These are phyloP conservation scores for Arachnomyces sp. DNA, from an alignment of 2,329 filamentous ascomycete species.

Conservation along the genomic window DNA sequence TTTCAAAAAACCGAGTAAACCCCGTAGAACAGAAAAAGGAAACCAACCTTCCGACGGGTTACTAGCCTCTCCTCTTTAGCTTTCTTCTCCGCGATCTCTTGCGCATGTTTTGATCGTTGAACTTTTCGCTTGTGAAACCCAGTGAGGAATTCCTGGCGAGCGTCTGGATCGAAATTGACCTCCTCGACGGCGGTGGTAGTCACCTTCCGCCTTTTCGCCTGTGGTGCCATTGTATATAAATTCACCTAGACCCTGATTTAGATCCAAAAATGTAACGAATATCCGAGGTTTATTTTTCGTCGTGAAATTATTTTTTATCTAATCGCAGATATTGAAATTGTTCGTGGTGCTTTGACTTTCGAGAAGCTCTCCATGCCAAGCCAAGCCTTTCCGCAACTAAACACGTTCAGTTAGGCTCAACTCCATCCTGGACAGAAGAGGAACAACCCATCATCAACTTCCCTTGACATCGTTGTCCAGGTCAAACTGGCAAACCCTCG, in stretches of 20 bases:
- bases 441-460: no score
- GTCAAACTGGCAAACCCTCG: constrained; percentile 2
- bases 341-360: no score
- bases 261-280: no score
- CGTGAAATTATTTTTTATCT: no score
- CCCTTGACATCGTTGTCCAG: no score
- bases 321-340: no score
- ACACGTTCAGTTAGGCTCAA: no score
- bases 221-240: constrained; percentile 42
- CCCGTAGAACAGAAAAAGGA: not conserved
- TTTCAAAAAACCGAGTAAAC: not conserved
- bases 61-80: constrained; percentile 69
- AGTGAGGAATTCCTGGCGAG: constrained; percentile 79
- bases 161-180: constrained; percentile 73
- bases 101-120: constrained; percentile 74
- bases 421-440: no score
- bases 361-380: no score
- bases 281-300: no score
- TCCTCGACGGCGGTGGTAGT: constrained; percentile 58
- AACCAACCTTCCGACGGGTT: constrained; percentile 64
- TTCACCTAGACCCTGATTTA: no score
- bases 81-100: constrained; percentile 69
- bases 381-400: no score
- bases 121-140: constrained; percentile 96
- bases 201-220: constrained; percentile 60